phyloP scores from a whole-genome alignment of 2,329 filamentous ascomycete species.

The Diplodia intermedia region DNA sequence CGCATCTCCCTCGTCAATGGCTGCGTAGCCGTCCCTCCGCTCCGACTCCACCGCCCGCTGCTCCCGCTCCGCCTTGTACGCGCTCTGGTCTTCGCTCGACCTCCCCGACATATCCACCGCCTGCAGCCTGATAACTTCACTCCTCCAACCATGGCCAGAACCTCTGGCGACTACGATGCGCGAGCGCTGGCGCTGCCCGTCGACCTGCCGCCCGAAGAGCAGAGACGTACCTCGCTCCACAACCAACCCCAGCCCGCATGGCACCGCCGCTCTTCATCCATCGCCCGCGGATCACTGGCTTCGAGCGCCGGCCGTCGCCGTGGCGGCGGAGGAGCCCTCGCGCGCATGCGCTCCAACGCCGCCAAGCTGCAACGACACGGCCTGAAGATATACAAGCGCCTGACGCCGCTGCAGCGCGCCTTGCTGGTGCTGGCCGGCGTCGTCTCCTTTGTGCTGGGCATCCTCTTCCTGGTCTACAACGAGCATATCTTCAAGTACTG shows the following conservation, averaged over 20 bases:
- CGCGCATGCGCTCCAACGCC: slow-evolving; percentile 52
- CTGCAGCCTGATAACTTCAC: background rate
- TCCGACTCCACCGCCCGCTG: background rate
- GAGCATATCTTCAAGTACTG: slow-evolving; percentile 75
- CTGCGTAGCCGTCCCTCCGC: background rate
- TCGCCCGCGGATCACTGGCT: slow-evolving; percentile 32
- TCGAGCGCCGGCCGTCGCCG: slow-evolving; percentile 38
- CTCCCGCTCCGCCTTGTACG: background rate
- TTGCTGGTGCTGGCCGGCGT: slow-evolving; percentile 62
- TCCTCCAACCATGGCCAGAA: slow-evolving; percentile 40
- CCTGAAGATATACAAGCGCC: slow-evolving; percentile 59
- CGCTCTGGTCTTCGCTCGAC: slow-evolving; percentile 3
- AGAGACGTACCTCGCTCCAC: slow-evolving; percentile 41
- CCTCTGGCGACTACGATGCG: slow-evolving; percentile 56
- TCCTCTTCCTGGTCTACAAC: slow-evolving; percentile 79
- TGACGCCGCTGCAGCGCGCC: slow-evolving; percentile 68
- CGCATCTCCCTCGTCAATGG: slow-evolving; percentile 4
- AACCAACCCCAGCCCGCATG: slow-evolving; percentile 53
- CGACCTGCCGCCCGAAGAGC: slow-evolving; percentile 57
- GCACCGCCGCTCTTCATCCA: slow-evolving; percentile 55
- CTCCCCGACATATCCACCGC: slow-evolving; percentile 10
- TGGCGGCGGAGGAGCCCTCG: slow-evolving; percentile 42
- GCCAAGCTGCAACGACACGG: slow-evolving; percentile 55
- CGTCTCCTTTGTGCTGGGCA: slow-evolving; percentile 60
- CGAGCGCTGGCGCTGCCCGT: slow-evolving; percentile 62